Conservation (phyloP, 2,329 filamentous ascomycete genomes). For the Fusarium sp. region DNA sequence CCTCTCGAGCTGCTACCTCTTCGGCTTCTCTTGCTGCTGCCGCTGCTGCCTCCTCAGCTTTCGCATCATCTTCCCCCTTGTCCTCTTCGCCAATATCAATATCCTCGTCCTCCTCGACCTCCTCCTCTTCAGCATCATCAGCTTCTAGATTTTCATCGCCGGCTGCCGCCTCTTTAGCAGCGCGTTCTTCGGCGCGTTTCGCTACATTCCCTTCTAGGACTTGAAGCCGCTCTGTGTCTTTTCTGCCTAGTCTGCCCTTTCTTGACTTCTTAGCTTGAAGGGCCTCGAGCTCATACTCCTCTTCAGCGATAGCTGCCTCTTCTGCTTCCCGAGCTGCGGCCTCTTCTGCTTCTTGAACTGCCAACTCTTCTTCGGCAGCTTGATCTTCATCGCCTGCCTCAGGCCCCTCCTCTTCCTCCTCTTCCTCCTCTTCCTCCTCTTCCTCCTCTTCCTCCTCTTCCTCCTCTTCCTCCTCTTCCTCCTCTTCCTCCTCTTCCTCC, state of each 20-base stretch:
- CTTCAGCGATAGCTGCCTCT: constrained; percentile 31
- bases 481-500: not conserved
- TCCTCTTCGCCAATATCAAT: not conserved
- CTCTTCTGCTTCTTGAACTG: constrained; percentile 33
- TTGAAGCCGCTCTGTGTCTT: constrained; percentile 40
- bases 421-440: not conserved
- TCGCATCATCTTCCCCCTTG: not conserved
- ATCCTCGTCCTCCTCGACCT: not conserved
- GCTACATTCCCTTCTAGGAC: constrained; percentile 36
- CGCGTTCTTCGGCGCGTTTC: constrained; percentile 33
- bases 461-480: not conserved
- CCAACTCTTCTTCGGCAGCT: not conserved
- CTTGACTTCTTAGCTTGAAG: constrained; percentile 39
- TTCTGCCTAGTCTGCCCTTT: constrained; percentile 42
- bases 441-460: rapidly evolving
- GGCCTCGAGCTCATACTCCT: constrained; percentile 27
- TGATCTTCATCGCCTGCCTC: not conserved
- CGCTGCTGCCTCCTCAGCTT: not conserved
- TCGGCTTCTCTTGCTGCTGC: constrained; percentile 26
- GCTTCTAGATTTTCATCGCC: not conserved
- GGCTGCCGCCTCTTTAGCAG: constrained; percentile 38
- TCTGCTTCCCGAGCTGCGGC: constrained; percentile 32
- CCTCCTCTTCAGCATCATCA: constrained; percentile 43
- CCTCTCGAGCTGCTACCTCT: constrained; percentile 34
- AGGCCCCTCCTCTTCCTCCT: not conserved